Evolutionary conservation across 345 rosid genomes (phyloP), one percentile per base, ranked within the genome.

Genomic region (Microcos paniculata): DNA sequence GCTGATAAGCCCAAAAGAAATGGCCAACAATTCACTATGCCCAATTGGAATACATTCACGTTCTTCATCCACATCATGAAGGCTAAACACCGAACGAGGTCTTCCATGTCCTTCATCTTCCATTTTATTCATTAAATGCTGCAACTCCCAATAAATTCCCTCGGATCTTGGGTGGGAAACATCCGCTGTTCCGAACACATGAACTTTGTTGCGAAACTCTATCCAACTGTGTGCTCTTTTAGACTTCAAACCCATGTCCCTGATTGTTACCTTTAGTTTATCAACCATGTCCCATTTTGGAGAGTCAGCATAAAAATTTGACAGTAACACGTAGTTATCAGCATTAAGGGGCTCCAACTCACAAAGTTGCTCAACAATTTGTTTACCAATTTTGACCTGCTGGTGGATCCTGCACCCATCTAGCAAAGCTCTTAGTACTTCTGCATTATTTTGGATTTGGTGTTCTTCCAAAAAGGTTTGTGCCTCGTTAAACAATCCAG

Each of bases 21-120:
- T 71, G 1, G 90, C 90, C 77, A 87, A 80, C 87, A 87, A 76
- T 76, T 89, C 92, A n/a, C 90, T 82, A 66, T 87, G 90, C 40
- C 83, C 86, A 51, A 79, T 79, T 59, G 43, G 80, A 55, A 42
- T 64, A 70, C 87, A 82, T 62, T 89, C 85, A 33, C 89, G 82
- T 68, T 84, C 87, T 81, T 85, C 88, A 72, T 80, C 84, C 51
- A 84, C 87, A 72, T 84, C 89, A 19, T 83, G 87, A 55, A 83
- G 75, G 71, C 80, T 71, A 73, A 77, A 79, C 73, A 62, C 79
- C 48, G 81, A 43, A 73, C 35, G 40, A 24, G 40, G 56, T 55
- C 23, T 61, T 48, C 30, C 43, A 16, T 19, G 61, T 18, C 76
- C 72, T 62, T 74, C 70, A 12, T 67, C 76, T 66, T 38, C 80